Conservation (phyloP, 352 stramenopile genomes). For the Globisporangium nunn region DNA sequence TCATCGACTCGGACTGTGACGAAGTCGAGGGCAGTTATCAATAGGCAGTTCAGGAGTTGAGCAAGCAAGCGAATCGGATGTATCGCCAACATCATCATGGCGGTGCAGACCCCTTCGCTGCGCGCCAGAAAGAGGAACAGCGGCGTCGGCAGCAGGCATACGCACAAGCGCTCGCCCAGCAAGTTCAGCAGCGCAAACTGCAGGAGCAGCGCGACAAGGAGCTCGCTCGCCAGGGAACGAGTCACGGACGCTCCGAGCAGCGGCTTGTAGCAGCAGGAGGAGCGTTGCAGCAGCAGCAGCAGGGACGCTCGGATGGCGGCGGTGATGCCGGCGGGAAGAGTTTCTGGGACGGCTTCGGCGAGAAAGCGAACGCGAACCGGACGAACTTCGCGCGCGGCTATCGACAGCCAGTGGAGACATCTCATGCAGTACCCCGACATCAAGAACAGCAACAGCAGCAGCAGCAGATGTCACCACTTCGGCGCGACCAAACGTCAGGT, state of each 20-base stretch:
- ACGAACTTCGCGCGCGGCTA: constrained; percentile 42
- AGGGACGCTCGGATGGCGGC: background rate
- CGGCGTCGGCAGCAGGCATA: constrained; percentile 49
- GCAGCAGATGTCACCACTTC: constrained; percentile 8
- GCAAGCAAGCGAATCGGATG: constrained; percentile 3
- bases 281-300: background rate
- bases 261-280: background rate
- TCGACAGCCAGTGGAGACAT: constrained; percentile 8
- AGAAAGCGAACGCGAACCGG: constrained; percentile 22
- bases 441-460: constrained; percentile 13
- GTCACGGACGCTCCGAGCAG: constrained; percentile 1
- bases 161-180: constrained; percentile 41
- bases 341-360: constrained; percentile 40
- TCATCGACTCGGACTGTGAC: no score
- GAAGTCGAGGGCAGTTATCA: no score
- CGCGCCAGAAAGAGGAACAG: constrained; percentile 44
- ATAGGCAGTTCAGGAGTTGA: no score
- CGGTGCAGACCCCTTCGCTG: constrained; percentile 6
- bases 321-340: constrained; percentile 3
- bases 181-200: constrained; percentile 45
- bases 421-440: background rate
- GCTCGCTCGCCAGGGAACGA: constrained; percentile 15
- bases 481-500: background rate
- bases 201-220: constrained; percentile 40
- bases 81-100: constrained; percentile 12